Percentiles rank a stretch among this genome's conserved stretches.
These are phyloP conservation scores for Ogataea trehaloabstinens DNA, from an alignment of 805 yeast genomes.

Conservation along the genomic window DNA sequence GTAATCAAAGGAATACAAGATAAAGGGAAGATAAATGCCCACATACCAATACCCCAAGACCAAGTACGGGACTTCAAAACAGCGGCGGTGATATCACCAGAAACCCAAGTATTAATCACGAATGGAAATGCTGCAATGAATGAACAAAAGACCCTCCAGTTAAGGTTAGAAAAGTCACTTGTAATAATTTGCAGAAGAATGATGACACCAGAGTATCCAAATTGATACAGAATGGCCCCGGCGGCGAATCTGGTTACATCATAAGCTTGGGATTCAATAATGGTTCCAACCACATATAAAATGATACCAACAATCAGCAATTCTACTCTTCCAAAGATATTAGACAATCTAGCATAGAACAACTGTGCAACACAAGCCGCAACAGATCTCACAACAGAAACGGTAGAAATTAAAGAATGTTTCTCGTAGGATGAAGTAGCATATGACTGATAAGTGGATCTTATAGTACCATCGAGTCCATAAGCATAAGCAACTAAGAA, in stretches of 20 bases:
- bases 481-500: slow-evolving; percentile 59
- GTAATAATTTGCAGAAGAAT: slow-evolving; percentile 54
- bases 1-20: slow-evolving; percentile 56
- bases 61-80: slow-evolving; percentile 40
- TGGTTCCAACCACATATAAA: slow-evolving; percentile 61
- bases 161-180: slow-evolving; percentile 66
- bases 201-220: slow-evolving; percentile 65
- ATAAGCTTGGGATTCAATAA: slow-evolving; percentile 59
- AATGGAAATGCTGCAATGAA: slow-evolving; percentile 70
- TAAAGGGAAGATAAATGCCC: slow-evolving; percentile 75
- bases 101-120: slow-evolving; percentile 75
- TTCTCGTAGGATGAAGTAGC: slow-evolving; percentile 54
- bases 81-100: slow-evolving; percentile 54
- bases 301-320: slow-evolving; percentile 47
- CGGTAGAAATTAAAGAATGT: slow-evolving; percentile 58
- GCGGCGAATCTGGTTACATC: slow-evolving; percentile 60
- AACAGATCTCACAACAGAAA: slow-evolving; percentile 56
- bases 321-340: slow-evolving; percentile 64
- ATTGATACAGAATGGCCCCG: slow-evolving; percentile 54
- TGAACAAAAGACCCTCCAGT: slow-evolving; percentile 67
- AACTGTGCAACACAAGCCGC: slow-evolving; percentile 69
- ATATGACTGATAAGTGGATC: slow-evolving; percentile 48
- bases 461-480: slow-evolving; percentile 53
- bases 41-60: slow-evolving; percentile 79
- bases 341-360: slow-evolving; percentile 60